Evolutionary conservation across 345 rosid genomes (phyloP).

Genomic region (Sonneratia caseolaris): DNA sequence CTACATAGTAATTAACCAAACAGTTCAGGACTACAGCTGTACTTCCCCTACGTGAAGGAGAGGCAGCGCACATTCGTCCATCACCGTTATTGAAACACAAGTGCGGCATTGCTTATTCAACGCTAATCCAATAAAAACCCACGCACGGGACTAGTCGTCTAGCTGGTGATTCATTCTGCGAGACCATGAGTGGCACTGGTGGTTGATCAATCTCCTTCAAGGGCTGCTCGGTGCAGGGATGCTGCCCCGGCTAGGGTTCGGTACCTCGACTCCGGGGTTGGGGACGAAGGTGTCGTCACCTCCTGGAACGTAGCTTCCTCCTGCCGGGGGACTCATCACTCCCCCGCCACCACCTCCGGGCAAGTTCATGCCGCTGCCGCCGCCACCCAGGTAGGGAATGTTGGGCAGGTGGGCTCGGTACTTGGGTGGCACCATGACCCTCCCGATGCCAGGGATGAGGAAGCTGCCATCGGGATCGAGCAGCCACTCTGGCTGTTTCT

Average conservation of each 20-base stretch:
- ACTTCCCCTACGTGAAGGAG: neutral
- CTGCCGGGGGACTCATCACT: constrained; percentile 15
- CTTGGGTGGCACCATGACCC: constrained; percentile 46
- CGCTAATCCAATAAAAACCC: neutral
- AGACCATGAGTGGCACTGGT: neutral
- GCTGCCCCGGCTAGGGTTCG: constrained; percentile 29
- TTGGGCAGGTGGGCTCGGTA: constrained; percentile 9
- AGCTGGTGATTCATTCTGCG: neutral
- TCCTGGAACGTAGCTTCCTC: constrained; percentile 32
- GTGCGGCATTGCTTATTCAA: neutral
- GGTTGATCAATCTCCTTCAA: neutral
- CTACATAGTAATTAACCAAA: no score
- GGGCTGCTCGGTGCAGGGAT: constrained; percentile 16
- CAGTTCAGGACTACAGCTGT: neutral
- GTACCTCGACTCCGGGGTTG: constrained; percentile 57
- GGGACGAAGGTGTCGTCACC: constrained; percentile 54
- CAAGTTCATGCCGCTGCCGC: neutral
- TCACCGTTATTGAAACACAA: neutral
- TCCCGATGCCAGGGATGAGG: constrained; percentile 60
- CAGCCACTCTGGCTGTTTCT: constrained; percentile 53
- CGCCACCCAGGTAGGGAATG: neutral
- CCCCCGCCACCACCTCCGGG: neutral
- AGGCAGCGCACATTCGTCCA: neutral
- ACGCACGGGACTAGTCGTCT: no score
- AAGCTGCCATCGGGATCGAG: constrained; percentile 25